Evolutionary conservation across 495 filamentous ascomycete genomes (phyloP), one percentile per base, ranked within the genome.

Genomic region (Daldinia loculata): DNA sequence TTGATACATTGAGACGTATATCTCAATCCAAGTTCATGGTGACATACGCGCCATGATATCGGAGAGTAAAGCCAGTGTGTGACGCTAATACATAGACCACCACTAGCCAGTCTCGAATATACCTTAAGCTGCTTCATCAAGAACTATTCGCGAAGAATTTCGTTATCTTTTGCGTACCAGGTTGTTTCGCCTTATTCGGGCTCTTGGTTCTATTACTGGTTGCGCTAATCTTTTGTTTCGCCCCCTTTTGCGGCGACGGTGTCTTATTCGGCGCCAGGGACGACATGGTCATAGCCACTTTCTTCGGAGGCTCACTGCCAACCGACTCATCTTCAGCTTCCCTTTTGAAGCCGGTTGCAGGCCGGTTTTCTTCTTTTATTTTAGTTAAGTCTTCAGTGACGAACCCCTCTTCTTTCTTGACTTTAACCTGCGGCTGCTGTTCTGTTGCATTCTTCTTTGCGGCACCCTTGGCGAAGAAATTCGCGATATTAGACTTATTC

Each of bases 401-500:
- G 38, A 74, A 72, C 0, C 74, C 75, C 12, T 72, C 71, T n/a
- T 76, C 76, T 38, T 66, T 65, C 39, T 70, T 70, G 24, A 71
- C 63, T 45, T 78, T 61, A 9, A 79, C 61, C 43, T 81, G 74
- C 14, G 73, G 70, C 64, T 75, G 69, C 32, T 73, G 39, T 67
- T 75, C 45, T 58, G 69, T 48, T 56, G 15, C 41, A 29, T 29
- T 56, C 19, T 58, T 24, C 43, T 76, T 80, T 30, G 34, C 67
- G 14, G 71, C 63, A 45, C 78, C 85, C 74, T 80, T 86, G 60
- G 84, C 85, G 73, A 99, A 99, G 81, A 96, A 98, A 75, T 96
- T 97, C 14, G 91, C 92, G 77, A 99, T 98, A 66, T 93, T 96
- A 41, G 82, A 87, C 81, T 96, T 97, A 74, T 97, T 97, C 74